Base-by-base conservation (phyloP, 2,329 filamentous ascomycete genomes). In the Botrytis elliptica region DNA sequence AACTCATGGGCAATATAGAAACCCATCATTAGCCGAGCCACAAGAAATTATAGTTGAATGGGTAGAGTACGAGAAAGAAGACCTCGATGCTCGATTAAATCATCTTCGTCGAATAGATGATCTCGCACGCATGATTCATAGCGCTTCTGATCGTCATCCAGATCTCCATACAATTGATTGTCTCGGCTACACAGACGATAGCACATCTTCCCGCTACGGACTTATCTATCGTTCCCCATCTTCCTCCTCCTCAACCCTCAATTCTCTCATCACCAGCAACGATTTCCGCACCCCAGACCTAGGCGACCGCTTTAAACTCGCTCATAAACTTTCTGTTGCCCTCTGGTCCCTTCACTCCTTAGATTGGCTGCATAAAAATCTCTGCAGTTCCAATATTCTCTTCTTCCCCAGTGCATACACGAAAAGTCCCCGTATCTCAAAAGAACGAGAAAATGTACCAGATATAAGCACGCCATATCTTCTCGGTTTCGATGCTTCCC, bases 311-410 rank as follows among this genome's bases (percentile, higher is more conserved):
- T 81, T 86, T 63, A 78, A 76, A 33, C 82, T 86, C 2, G 85
- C 85, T 4, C 79, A 81, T 40, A 84, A 80, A 4, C 81, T 86
- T 33, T 83, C 83, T 42, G 81, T 85, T 29, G 83, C 85, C 2
- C 78, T 86, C 16, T 85, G 84, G 82, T 85, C 84, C 25, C 83
- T 87, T n/a, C 86, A 88, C 77, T 85, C 85, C 1, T 83, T 88
- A 55, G 86, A 87, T 78, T 88, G 86, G 86, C 82, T 88, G 59
- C 86, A 85, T 77, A 85, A 85, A 75, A 82, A 82, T 2, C 77
- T 84, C 16, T 82, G 81, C 70, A 82, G 80, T 73, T 70, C 75
- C 16, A 84, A 84, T 71, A 81, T 85, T 44, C 78, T 84, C 36
- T 84, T 85, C 76, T 84, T 87, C 79, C 84, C 83, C 9, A 84